Evolutionary conservation across 208 protist species (phyloP).

Genomic region (Acanthamoeba divionensis): DNA sequence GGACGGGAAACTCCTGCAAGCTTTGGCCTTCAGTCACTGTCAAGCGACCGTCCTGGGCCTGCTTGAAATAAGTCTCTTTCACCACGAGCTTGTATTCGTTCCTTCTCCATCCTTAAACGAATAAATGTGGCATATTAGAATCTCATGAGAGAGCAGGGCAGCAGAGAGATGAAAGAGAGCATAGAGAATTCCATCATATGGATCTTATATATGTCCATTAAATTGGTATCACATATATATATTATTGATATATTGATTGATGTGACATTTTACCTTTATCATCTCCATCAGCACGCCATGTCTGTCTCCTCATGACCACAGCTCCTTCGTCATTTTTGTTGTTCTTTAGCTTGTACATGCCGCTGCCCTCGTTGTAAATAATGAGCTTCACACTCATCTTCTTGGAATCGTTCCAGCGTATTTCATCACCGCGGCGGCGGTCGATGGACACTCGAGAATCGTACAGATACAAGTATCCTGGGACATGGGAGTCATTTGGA

Average conservation of each 20-base stretch:
- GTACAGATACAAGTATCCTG: conserved; percentile 24
- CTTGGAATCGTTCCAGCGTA: conserved; percentile 48
- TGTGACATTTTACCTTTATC: conserved; percentile 34
- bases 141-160: neutral
- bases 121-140: neutral
- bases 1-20: conserved; percentile 45
- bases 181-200: too few relatives aligned
- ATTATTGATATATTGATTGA: too few relatives aligned
- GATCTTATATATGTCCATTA: too few relatives aligned
- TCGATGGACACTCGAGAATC: conserved; percentile 34
- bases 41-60: conserved; percentile 37
- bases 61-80: conserved; percentile 51
- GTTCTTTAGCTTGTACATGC: conserved; percentile 57
- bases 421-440: conserved; percentile 1
- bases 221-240: too few relatives aligned
- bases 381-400: conserved; percentile 55
- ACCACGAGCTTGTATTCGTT: conserved; percentile 55
- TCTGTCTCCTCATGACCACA: conserved; percentile 51
- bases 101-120: neutral
- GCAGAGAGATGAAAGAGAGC: neutral
- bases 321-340: conserved; percentile 53
- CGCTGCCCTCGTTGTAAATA: conserved; percentile 36
- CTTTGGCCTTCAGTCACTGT: conserved; percentile 38
- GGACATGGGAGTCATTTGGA: neutral
- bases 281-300: conserved; percentile 24